A percentile compares a stretch with the other conserved stretches of the same genome.
Evolutionary conservation across 2,329 filamentous ascomycete genomes (phyloP).

Genomic region (Dendrostoma leiphaemia): DNA sequence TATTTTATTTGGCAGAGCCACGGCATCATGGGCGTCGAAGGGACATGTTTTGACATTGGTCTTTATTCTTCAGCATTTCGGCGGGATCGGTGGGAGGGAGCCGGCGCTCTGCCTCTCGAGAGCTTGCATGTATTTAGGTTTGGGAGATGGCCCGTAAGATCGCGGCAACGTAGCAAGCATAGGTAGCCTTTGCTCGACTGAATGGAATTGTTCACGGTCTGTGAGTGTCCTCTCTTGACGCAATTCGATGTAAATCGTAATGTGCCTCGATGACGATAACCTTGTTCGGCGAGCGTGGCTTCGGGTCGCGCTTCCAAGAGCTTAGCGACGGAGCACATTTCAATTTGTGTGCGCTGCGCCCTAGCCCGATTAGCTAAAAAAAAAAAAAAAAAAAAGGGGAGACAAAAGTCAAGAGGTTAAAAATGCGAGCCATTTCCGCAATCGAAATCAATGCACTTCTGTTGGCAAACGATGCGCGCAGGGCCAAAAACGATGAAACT

Average conservation of each 20-base stretch:
- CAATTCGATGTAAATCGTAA: not conserved
- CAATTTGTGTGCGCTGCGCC: constrained; percentile 4
- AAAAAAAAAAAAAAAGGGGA: not conserved
- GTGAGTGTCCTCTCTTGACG: not conserved
- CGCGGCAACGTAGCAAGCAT: constrained; percentile 8
- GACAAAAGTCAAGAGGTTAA: not conserved
- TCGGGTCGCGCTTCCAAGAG: not conserved
- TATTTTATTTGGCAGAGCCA: constrained; percentile 6
- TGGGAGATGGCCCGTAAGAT: constrained; percentile 3
- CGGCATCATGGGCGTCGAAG: constrained; percentile 8
- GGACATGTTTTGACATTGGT: constrained; percentile 1
- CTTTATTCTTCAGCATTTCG: constrained; percentile 9
- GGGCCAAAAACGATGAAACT: not conserved
- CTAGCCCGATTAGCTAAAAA: constrained; percentile 10
- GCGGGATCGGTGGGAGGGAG: constrained; percentile 1
- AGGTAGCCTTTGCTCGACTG: constrained; percentile 9
- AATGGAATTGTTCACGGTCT: constrained; percentile 2
- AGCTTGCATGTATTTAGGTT: constrained; percentile 9
- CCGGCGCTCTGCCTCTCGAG: constrained; percentile 4
- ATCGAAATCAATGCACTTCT: constrained; percentile 1
- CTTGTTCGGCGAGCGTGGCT: not conserved
- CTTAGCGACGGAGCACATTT: not conserved
- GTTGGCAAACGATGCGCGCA: constrained; percentile 4
- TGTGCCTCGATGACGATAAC: not conserved
- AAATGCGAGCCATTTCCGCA: not conserved